Base-by-base conservation (phyloP, 495 filamentous ascomycete species). In the Aspergillus cavernicola region DNA sequence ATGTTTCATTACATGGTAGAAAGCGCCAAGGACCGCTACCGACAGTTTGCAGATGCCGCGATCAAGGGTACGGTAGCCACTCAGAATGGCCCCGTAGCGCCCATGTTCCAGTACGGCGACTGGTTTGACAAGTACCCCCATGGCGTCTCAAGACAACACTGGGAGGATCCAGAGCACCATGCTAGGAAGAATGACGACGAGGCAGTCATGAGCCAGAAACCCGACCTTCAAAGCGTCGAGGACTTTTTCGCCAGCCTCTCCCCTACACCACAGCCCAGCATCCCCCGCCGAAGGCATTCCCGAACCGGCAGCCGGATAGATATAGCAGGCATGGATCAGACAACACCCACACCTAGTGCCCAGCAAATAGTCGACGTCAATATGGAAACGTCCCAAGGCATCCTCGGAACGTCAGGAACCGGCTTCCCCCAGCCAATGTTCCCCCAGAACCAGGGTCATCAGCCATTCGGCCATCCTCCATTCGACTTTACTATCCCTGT, bases 111-210 rank as follows among this genome's bases (percentile, higher is more conserved):
- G 63, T 98, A 97, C 60, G 92, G 92, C 31, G 93, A 98, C 68
- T 98, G 93, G 93, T 97, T 97, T 62, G 84, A 92, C 63, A 85
- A 89, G 58, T 97, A 97, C 70, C 93, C 93, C 1, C 89, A 93
- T 60, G 93, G 93, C 10, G 89, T 97, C 18, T 88, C 89, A 23
- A 80, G 86, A 47, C 76, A 85, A 9, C 87, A 93, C 67, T 93
- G 87, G 70, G 87, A 92, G 57, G 89, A 92, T 55, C 85, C 89
- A 0, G 84, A 84, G 32, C 71, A 75, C 1, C 79, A 80, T 74
- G 80, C 65, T 65, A 85, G 85, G 60, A 85, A 90, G 55, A 85
- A 81, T 7, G 85, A 85, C 23, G 85, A 88, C 26, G 90, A 95
- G 56, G 87, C 86, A 0, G 86, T 90, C 0, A 78, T 95, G 56